Conservation (phyloP, 2,329 filamentous ascomycete species). For the Trichoderma gracile region DNA sequence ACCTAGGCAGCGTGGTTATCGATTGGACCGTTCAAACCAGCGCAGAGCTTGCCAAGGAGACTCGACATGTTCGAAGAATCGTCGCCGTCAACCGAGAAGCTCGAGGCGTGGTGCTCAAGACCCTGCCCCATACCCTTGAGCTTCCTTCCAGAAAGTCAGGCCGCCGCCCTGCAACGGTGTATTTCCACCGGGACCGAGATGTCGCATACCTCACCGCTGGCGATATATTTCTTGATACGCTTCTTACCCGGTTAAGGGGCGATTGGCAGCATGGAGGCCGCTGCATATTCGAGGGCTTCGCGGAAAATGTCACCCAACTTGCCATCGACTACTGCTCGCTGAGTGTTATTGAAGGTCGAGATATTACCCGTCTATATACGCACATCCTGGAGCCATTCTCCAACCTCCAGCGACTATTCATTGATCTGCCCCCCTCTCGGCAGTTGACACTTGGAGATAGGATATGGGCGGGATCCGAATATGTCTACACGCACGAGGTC, state of each 20-base stretch:
- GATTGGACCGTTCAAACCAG: neutral
- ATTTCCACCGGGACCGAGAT: slow-evolving; percentile 38
- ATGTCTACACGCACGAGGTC: slow-evolving; percentile 34
- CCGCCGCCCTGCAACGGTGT: slow-evolving; percentile 32
- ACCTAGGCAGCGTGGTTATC: neutral
- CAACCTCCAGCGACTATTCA: slow-evolving; percentile 36
- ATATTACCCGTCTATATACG: neutral
- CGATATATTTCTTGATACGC: too few species aligned
- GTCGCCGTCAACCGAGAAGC: slow-evolving; percentile 41
- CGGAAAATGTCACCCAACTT: slow-evolving; percentile 36
- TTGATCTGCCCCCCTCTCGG: neutral
- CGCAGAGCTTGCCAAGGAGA: slow-evolving; percentile 35
- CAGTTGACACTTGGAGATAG: slow-evolving; percentile 3
- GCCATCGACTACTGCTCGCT: slow-evolving; percentile 29
- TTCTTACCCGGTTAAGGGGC: too few species aligned
- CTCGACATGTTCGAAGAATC: slow-evolving; percentile 34
- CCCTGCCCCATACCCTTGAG: slow-evolving; percentile 38
- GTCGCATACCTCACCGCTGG: slow-evolving; percentile 33
- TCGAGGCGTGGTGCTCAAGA: slow-evolving; percentile 37
- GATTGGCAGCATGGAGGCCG: too few species aligned
- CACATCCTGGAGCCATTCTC: slow-evolving; percentile 29
- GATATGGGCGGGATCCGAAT: slow-evolving; percentile 40
- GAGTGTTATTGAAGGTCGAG: neutral
- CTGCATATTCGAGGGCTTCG: slow-evolving; percentile 33
- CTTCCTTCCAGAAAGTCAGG: slow-evolving; percentile 30